A percentile compares a stretch with the other conserved stretches of the same genome.
These are phyloP conservation scores for Fusarium pininemorale DNA, from an alignment of 2,329 filamentous ascomycete species.

Conservation along the genomic window DNA sequence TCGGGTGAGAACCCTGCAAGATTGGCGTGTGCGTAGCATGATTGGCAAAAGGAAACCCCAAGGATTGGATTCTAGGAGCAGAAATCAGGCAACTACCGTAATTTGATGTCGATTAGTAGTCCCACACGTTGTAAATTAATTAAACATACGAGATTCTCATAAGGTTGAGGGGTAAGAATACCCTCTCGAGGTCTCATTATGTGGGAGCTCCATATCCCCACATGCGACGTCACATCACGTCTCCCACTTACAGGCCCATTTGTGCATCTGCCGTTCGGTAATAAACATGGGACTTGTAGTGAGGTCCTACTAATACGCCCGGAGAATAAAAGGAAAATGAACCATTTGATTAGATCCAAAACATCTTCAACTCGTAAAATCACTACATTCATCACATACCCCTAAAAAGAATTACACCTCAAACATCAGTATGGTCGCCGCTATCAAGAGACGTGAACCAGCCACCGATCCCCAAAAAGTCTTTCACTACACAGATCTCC, in stretches of 20 bases:
- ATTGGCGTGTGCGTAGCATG: not conserved
- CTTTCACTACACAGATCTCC: slow-evolving; percentile 27
- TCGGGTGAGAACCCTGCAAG: not conserved
- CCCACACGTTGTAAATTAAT: not conserved
- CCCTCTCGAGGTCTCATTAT: not conserved
- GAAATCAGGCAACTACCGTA: not conserved
- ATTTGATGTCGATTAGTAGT: not conserved
- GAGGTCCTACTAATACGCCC: not conserved
- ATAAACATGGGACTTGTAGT: not conserved
- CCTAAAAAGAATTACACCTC: accelerated
- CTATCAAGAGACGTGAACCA: not conserved
- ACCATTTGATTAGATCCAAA: not conserved
- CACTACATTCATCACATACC: not conserved
- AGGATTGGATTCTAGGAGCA: accelerated
- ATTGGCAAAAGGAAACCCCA: accelerated
- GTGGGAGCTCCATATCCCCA: not conserved
- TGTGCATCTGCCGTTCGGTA: not conserved
- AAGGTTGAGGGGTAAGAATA: not conserved
- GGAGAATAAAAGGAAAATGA: not conserved
- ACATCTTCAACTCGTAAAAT: too few relatives aligned
- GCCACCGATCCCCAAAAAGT: slow-evolving; percentile 11
- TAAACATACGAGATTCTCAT: not conserved
- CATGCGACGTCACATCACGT: not conserved
- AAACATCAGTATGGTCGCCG: not conserved
- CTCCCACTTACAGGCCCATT: not conserved